phyloP scores from a whole-genome alignment of 2,329 filamentous ascomycete genomes.

The Aspergillus sp. region DNA sequence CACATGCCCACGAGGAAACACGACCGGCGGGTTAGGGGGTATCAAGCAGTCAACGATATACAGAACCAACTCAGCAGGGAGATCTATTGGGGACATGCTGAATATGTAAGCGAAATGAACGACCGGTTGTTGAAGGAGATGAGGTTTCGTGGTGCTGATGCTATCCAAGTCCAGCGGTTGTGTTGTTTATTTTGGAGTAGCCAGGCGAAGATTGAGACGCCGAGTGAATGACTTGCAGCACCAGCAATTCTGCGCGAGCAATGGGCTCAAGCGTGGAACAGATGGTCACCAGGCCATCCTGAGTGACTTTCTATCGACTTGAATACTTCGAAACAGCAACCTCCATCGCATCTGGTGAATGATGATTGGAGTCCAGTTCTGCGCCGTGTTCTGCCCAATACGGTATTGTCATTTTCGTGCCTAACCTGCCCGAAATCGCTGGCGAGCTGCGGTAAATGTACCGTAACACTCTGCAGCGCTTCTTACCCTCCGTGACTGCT shows the following conservation, averaged over 20 bases:
- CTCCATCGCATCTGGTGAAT: neutral
- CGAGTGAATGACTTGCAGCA: neutral
- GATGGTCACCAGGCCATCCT: neutral
- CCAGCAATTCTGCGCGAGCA: neutral
- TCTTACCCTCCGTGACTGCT: neutral
- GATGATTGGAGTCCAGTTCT: neutral
- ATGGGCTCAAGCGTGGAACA: neutral
- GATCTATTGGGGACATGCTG: constrained; percentile 1
- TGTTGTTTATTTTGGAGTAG: neutral
- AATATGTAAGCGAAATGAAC: neutral
- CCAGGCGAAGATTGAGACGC: neutral
- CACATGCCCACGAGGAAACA: constrained; percentile 1
- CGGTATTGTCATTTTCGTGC: constrained; percentile 10
- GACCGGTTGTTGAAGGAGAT: neutral
- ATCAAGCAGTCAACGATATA: constrained; percentile 15
- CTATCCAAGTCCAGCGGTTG: neutral
- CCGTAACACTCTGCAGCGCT: neutral
- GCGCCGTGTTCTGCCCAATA: constrained; percentile 1
- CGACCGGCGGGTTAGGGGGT: constrained; percentile 6
- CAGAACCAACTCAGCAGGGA: constrained; percentile 15
- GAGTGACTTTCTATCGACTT: neutral
- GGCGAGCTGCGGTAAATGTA: neutral
- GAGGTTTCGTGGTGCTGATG: neutral
- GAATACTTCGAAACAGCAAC: neutral
- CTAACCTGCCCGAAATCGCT: neutral